phyloP scores from a whole-genome alignment of 352 stramenopile genomes.

The Thraustotheca clavata region DNA sequence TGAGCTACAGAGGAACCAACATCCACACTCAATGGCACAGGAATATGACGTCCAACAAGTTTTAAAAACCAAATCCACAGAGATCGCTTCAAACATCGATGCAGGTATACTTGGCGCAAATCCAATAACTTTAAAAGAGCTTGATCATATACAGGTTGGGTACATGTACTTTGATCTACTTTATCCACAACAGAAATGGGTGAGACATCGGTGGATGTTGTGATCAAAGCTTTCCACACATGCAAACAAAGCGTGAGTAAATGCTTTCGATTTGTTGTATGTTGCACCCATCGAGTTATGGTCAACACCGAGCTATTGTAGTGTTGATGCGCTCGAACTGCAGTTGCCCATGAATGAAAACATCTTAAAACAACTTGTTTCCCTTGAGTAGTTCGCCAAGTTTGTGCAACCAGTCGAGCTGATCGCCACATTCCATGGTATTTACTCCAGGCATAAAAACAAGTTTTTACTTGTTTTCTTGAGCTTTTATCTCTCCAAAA shows the following conservation, averaged over 20 bases:
- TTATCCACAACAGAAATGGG: too few species aligned
- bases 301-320: background rate
- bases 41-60: background rate
- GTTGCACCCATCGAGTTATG: background rate
- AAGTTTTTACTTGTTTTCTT: too few species aligned
- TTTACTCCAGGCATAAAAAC: background rate
- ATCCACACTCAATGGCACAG: background rate
- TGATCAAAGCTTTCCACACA: background rate
- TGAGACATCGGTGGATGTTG: too few species aligned
- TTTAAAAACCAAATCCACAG: constrained; percentile 9
- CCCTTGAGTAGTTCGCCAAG: background rate
- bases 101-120: background rate
- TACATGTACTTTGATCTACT: too few species aligned
- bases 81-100: background rate
- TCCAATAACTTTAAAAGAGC: background rate
- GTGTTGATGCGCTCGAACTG: background rate
- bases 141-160: too few species aligned
- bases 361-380: background rate
- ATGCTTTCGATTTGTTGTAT: background rate
- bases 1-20: background rate
- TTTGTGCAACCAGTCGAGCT: background rate
- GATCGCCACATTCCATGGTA: background rate
- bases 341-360: background rate
- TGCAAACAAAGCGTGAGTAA: background rate
- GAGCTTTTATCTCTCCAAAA: background rate